These are phyloP conservation scores for Aspergillus ellipticus DNA, from an alignment of 495 filamentous ascomycete species.

Conservation along the genomic window DNA sequence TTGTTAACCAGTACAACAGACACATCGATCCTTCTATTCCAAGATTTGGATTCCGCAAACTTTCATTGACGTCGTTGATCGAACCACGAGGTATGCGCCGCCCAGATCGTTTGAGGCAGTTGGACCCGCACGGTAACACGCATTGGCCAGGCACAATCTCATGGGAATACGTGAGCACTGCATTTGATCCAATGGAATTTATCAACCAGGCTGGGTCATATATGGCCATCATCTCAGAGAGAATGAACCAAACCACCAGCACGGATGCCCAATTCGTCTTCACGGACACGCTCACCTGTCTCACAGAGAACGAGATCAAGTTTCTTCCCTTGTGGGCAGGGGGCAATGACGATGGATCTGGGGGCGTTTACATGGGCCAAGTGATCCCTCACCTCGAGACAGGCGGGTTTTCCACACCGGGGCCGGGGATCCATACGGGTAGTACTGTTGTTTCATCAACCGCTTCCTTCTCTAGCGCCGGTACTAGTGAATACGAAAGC, in stretches of 20 bases:
- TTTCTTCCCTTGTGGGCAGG: constrained; percentile 56
- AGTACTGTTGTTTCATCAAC: constrained; percentile 21
- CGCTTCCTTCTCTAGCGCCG: constrained; percentile 25
- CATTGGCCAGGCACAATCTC: not conserved
- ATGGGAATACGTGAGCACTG: not conserved
- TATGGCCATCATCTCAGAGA: constrained; percentile 12
- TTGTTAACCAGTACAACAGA: not conserved
- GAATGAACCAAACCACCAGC: constrained; percentile 18
- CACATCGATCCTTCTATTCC: not conserved
- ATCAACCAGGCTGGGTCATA: constrained; percentile 11
- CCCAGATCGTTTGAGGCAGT: not conserved
- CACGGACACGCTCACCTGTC: constrained; percentile 43
- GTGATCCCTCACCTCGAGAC: constrained; percentile 35
- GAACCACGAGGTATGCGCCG: not conserved
- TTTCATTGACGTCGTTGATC: not conserved
- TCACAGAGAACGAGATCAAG: constrained; percentile 47
- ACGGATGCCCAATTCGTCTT: constrained; percentile 15
- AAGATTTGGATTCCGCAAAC: not conserved
- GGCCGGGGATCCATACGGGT: constrained; percentile 41
- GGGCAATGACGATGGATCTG: constrained; percentile 51
- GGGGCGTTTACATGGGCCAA: constrained; percentile 46
- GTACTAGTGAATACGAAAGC: constrained; percentile 26
- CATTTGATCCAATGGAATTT: constrained; percentile 8
- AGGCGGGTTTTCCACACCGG: constrained; percentile 40
- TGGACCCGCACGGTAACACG: not conserved